These are phyloP conservation scores for Bidens hawaiensis DNA, from an alignment of 140 eudicot species.

Conservation along the genomic window DNA sequence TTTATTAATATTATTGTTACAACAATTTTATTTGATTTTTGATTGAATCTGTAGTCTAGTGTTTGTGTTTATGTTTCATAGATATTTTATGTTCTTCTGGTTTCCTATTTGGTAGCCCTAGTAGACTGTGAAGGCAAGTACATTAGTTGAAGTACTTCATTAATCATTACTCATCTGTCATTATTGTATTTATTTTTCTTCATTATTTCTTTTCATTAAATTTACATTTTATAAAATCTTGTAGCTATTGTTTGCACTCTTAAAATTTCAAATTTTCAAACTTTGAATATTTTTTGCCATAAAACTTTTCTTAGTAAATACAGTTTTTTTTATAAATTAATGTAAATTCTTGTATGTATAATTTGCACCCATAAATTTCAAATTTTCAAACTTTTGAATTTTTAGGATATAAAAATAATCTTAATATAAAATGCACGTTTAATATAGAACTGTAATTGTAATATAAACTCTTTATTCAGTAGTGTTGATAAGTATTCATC, in stretches of 20 bases:
- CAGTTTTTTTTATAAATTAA: neutral
- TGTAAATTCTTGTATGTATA: neutral
- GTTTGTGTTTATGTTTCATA: slow-evolving; percentile 23
- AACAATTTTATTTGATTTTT: neutral
- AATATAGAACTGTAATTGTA: no score
- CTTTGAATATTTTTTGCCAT: no score
- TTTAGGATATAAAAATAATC: no score
- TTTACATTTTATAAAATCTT: no score
- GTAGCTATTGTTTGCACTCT: no score
- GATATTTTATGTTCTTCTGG: slow-evolving; percentile 21
- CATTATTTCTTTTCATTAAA: no score
- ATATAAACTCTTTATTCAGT: no score
- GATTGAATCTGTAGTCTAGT: slow-evolving; percentile 15
- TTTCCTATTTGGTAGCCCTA: slow-evolving; percentile 26
- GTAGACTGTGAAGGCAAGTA: slow-evolving; percentile 28
- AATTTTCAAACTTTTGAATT: neutral
- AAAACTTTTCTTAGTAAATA: no score
- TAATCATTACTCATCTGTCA: slow-evolving; percentile 16
- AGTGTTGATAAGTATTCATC: no score
- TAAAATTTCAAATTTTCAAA: no score
- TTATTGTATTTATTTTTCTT: slow-evolving; percentile 6
- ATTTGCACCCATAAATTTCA: neutral
- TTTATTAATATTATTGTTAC: neutral
- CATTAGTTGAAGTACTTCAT: slow-evolving; percentile 16
- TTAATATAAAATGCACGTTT: no score